phyloP scores from a whole-genome alignment of 768 basidiomycete genomes.

The Boletus rubescentipes region DNA sequence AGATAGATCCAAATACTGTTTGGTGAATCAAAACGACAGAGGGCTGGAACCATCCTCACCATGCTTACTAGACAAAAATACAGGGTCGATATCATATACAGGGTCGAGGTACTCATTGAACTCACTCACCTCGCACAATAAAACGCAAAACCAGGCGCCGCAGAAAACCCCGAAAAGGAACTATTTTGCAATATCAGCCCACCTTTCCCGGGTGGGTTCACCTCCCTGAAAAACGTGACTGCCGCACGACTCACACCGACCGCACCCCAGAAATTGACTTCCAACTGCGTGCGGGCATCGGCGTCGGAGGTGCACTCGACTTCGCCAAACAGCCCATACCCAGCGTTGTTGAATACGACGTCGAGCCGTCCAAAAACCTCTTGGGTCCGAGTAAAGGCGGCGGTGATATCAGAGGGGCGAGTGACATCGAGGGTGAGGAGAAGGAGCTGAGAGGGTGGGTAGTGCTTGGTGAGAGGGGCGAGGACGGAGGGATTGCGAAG shows the following conservation, averaged over 20 bases:
- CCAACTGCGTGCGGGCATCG: constrained; percentile 33
- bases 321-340: constrained; percentile 28
- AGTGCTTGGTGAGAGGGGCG: constrained; percentile 21
- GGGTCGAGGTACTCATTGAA: not conserved
- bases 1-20: not conserved
- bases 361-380: constrained; percentile 40
- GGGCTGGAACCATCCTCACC: not conserved
- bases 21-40: not conserved
- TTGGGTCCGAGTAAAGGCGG: constrained; percentile 34
- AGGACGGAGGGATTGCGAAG: constrained; percentile 38
- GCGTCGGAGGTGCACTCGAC: constrained; percentile 34
- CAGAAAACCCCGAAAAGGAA: constrained; percentile 4
- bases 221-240: constrained; percentile 34
- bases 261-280: constrained; percentile 28
- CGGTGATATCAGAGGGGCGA: constrained; percentile 26
- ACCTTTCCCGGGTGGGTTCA: constrained; percentile 22
- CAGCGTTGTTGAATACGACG: constrained; percentile 47
- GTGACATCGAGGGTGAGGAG: constrained; percentile 42
- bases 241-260: constrained; percentile 24
- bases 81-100: not conserved
- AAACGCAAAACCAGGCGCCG: constrained; percentile 5
- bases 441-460: constrained; percentile 31
- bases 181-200: constrained; percentile 16
- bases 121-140: constrained; percentile 12
- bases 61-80: constrained; percentile 4